These are phyloP conservation scores for Hymenotorrendiella dingleyae DNA, from an alignment of 2,329 filamentous ascomycete species.

Conservation along the genomic window DNA sequence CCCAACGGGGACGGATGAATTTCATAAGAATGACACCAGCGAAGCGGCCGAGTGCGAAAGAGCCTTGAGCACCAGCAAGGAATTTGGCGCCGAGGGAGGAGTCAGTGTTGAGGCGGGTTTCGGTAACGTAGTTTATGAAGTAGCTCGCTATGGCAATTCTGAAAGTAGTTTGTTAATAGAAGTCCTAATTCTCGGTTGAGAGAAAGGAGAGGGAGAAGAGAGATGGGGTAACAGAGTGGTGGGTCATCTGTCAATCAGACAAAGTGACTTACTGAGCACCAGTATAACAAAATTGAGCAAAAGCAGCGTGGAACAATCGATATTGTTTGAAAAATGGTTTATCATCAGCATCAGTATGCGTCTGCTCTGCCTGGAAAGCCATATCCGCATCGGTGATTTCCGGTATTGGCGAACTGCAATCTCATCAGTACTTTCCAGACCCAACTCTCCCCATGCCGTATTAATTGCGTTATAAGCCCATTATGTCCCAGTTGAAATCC, in stretches of 20 bases:
- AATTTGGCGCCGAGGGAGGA: conserved; percentile 38
- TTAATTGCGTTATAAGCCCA: conserved; percentile 1
- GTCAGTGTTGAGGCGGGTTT: conserved; percentile 50
- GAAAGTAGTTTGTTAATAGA: conserved; percentile 44
- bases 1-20: conserved; percentile 43
- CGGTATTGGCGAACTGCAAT: conserved; percentile 34
- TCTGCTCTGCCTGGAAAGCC: conserved; percentile 35
- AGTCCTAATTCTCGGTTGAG: not conserved
- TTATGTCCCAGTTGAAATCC: too few species aligned
- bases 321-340: conserved; percentile 52
- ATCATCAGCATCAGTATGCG: conserved; percentile 35
- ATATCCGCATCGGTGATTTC: conserved; percentile 58
- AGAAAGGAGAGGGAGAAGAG: not conserved
- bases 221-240: not conserved
- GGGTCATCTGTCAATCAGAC: too few species aligned
- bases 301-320: conserved; percentile 54
- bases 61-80: conserved; percentile 48
- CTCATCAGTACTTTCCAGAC: too few species aligned
- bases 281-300: conserved; percentile 58
- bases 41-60: conserved; percentile 49
- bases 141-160: conserved; percentile 54
- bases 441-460: too few species aligned
- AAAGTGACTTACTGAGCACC: conserved; percentile 41
- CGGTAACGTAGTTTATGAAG: conserved; percentile 68
- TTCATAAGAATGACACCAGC: conserved; percentile 44